Base-by-base conservation (phyloP, 2,329 filamentous ascomycete genomes). In the Hypoxylon sp. region DNA sequence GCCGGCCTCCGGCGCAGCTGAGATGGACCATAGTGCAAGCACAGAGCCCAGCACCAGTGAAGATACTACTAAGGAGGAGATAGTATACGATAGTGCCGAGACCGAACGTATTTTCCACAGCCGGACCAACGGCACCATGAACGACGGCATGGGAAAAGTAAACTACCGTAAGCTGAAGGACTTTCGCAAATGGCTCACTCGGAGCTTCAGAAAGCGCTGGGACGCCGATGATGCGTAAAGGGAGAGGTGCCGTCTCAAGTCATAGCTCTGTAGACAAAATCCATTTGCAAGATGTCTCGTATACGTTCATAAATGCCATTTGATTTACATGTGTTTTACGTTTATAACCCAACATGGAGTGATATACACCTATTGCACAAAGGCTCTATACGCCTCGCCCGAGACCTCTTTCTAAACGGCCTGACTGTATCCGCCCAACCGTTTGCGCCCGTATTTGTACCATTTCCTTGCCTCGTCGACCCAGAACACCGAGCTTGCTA, bases 401-500 rank as follows among this genome's bases (percentile, higher is more conserved):
- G 14, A n/a, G 41, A 54, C 16, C 23, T 50, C 16, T 34, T 56
- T 76, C 72, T 82, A 91, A 68, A 91, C 89, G 72, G 86, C 84
- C 76, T 88, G 86, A 75, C 89, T 91, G 75, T 91, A 92, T 57
- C 87, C 86, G 65, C 78, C 79, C n/a, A 83, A 83, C 64, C 85
- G 84, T 78, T 84, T 82, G 74, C 82, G 82, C 52, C 88, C 84
- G 71, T 88, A 87, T 74, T 84, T 86, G 74, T 86, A 87, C 82
- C 90, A 96, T 81, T 99, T 99, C 76, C 96, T 86, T 45, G 85
- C 85, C 81, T 99, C 96, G 78, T 99, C 96, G 11, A 90, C 94
- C 93, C 93, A 98, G 78, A 99, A 97, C 27, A 99, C 96, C 53
- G 87, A 89, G 81, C 94, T 98, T 66, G 94, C 91, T 65, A 99